Evolutionary conservation across 1,284 basidiomycete species (phyloP).

Genomic region (Marasmius fiardii): DNA sequence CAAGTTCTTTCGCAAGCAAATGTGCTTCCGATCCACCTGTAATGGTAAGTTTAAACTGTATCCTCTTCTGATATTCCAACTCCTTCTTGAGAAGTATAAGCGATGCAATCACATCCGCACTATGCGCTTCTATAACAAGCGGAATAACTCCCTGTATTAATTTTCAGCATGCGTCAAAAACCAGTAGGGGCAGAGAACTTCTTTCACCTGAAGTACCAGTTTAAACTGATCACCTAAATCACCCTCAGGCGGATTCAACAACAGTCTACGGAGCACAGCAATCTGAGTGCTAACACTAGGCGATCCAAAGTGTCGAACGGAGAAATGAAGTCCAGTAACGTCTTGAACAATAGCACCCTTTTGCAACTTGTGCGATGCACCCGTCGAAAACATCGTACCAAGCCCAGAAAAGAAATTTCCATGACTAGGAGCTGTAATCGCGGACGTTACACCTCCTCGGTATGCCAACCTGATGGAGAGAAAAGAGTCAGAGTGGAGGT

Average conservation of each 20-base stretch:
- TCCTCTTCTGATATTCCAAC: constrained; percentile 46
- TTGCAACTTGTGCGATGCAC: constrained; percentile 63
- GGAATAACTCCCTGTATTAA: constrained; percentile 35
- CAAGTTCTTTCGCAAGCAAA: constrained; percentile 73
- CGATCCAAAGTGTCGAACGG: constrained; percentile 27
- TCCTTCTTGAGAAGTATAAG: constrained; percentile 74
- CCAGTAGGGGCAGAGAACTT: background rate
- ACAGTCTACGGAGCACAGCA: constrained; percentile 57
- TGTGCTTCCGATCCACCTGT: constrained; percentile 75
- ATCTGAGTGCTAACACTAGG: constrained; percentile 64
- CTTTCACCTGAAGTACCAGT: constrained; percentile 43
- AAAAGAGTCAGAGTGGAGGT: constrained; percentile 1
- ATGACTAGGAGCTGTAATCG: constrained; percentile 58
- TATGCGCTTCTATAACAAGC: constrained; percentile 58
- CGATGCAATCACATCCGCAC: constrained; percentile 70
- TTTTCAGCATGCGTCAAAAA: background rate
- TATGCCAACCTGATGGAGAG: constrained; percentile 47
- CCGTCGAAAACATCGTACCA: constrained; percentile 61
- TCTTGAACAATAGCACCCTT: constrained; percentile 63
- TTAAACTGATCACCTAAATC: constrained; percentile 51
- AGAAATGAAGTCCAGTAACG: constrained; percentile 38
- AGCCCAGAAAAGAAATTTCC: constrained; percentile 63
- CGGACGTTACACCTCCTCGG: constrained; percentile 57
- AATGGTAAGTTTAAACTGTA: constrained; percentile 52
- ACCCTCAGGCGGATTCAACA: constrained; percentile 46